Evolutionary conservation across 148 eudicot genomes (phyloP), one percentile per base, ranked within the genome.

Genomic region (Salicornia ramosissima): DNA sequence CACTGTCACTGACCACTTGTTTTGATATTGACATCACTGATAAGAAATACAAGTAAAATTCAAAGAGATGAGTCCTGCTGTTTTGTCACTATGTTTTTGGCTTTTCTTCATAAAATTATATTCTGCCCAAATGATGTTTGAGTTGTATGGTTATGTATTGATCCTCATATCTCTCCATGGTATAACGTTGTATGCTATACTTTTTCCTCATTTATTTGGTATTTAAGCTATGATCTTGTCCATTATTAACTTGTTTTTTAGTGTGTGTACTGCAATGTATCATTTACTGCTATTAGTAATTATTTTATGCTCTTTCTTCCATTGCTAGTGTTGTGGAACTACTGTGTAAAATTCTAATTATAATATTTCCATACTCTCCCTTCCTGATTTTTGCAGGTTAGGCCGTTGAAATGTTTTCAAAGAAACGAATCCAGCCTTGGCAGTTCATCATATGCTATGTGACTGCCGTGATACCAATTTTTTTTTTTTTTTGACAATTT

Each of bases 381-480:
- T 30, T 24, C 33, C 7, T 71, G 55, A 30, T 72, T 29, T 79
- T 59, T 65, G 34, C 88, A 92, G 96, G 83, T 87, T 53, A 72
- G 85, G 52, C 85, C 88, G 45, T 84, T 88, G 28, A 86, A 81
- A 81, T 90, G 90, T 84, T 92, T 92, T 62, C 86, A 79, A 65
- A 85, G 88, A 79, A 83, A 75, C 49, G 66, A 77, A 61, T 79
- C 86, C 58, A 80, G 74, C 79, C 63, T 71, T 47, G 81, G 86
- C 28, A 77, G 84, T 63, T 83, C 88, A 75, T 82, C 96, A 33
- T 82, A 69, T 68, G 83, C 86, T 21, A 68, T 50, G 62, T 26
- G 83, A 40, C 16, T 67, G 53, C 29, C 57, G 30, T 47, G 4
- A 8, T 71, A 49, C 29, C 57, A 42, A 34, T 4, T 18, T 30